These are phyloP conservation scores for Kuraishia floccosa DNA, from an alignment of 805 yeast genomes.

Conservation along the genomic window DNA sequence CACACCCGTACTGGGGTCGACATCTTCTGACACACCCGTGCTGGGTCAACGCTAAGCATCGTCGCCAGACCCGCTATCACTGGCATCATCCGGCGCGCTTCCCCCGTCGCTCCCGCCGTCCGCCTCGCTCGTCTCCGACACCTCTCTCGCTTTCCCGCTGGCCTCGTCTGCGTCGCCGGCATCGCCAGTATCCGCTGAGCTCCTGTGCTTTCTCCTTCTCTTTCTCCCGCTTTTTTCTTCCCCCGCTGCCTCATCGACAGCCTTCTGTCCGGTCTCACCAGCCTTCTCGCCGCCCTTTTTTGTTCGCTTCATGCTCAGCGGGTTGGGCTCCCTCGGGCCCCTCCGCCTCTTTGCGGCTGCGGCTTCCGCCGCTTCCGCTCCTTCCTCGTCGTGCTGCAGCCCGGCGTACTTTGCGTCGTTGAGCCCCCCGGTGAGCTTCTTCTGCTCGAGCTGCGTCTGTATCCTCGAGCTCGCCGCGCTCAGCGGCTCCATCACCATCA, in stretches of 20 bases:
- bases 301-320: constrained; percentile 80
- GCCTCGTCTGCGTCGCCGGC: constrained; percentile 2
- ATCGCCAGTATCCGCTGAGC: constrained; percentile 2
- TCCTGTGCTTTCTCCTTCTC: constrained; percentile 12
- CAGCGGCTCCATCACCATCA: constrained; percentile 92
- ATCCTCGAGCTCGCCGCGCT: constrained; percentile 54
- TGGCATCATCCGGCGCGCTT: no score
- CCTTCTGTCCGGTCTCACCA: no score
- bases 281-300: no score
- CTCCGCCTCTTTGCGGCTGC: constrained; percentile 33
- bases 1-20: no score
- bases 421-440: constrained; percentile 68
- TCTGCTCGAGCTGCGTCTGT: constrained; percentile 41
- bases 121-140: no score
- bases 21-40: no score
- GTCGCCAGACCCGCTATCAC: no score
- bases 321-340: constrained; percentile 82
- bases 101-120: no score
- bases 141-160: no score
- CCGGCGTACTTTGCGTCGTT: constrained; percentile 52
- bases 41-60: no score
- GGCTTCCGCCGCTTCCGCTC: constrained; percentile 9
- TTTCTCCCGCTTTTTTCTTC: constrained; percentile 4
- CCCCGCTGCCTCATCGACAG: constrained; percentile 16
- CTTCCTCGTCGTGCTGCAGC: constrained; percentile 11